These are phyloP conservation scores for Plasmodium falciparum DNA, from an alignment of 169 alveolate genomes.

Conservation along the genomic window DNA sequence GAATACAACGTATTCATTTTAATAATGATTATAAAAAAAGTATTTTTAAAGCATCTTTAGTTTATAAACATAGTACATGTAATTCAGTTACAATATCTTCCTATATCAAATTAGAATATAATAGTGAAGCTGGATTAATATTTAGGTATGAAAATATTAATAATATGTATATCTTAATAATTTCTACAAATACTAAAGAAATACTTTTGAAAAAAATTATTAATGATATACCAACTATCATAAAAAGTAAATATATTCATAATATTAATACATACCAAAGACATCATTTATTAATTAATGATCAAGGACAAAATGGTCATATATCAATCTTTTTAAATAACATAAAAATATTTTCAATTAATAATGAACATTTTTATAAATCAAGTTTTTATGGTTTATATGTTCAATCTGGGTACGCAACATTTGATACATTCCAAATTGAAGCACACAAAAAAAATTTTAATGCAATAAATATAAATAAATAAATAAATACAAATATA, in stretches of 20 bases:
- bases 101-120: constrained; percentile 48
- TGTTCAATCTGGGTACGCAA: constrained; percentile 44
- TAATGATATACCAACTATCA: constrained; percentile 30
- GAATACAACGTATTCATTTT: constrained; percentile 28
- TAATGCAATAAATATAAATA: not conserved
- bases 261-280: constrained; percentile 61
- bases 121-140: constrained; percentile 58
- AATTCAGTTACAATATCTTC: constrained; percentile 31
- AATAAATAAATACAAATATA: not conserved
- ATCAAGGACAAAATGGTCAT: constrained; percentile 48
- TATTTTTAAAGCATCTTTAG: constrained; percentile 7
- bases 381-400: constrained; percentile 35
- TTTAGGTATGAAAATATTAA: constrained; percentile 61
- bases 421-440: constrained; percentile 58
- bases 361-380: constrained; percentile 32
- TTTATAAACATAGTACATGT: constrained; percentile 43
- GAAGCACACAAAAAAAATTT: not conserved
- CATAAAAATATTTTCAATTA: constrained; percentile 26
- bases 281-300: constrained; percentile 44
- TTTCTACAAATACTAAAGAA: constrained; percentile 41
- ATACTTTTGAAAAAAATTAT: constrained; percentile 30
- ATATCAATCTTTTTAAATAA: constrained; percentile 26
- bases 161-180: constrained; percentile 52
- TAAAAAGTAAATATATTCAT: constrained; percentile 26
- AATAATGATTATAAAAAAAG: constrained; percentile 14